Evolutionary conservation across 2,329 filamentous ascomycete genomes (phyloP).

Genomic region (Cladophialophora yegresii): DNA sequence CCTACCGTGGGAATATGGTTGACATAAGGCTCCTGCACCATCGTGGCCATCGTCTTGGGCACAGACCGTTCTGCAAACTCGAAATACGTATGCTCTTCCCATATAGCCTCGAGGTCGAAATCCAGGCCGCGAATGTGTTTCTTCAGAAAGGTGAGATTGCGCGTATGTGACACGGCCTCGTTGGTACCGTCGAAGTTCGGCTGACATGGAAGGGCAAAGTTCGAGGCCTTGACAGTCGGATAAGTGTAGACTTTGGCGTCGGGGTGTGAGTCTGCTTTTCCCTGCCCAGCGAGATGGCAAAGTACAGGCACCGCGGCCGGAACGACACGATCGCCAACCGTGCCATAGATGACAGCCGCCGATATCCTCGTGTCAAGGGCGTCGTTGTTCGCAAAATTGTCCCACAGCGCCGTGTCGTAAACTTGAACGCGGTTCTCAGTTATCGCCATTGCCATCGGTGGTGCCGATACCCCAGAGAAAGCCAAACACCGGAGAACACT

Average conservation of each 20-base stretch:
- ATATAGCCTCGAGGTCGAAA: slow-evolving; percentile 75
- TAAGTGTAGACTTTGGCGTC: slow-evolving; percentile 46
- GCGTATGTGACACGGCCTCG: slow-evolving; percentile 66
- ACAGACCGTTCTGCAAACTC: slow-evolving; percentile 71
- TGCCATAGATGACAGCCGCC: slow-evolving; percentile 42
- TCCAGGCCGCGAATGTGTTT: slow-evolving; percentile 62
- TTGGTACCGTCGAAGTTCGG: slow-evolving; percentile 55
- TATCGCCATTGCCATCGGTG: background rate
- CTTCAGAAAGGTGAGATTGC: slow-evolving; percentile 67
- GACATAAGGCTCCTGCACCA: slow-evolving; percentile 77
- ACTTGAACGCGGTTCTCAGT: slow-evolving; percentile 17
- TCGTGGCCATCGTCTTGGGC: slow-evolving; percentile 74
- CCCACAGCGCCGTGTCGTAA: slow-evolving; percentile 33
- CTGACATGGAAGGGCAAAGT: slow-evolving; percentile 56
- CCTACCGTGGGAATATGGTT: slow-evolving; percentile 70
- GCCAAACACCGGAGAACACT: slow-evolving; percentile 12
- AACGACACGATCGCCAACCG: slow-evolving; percentile 6
- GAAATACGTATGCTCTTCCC: slow-evolving; percentile 74
- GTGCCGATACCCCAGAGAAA: background rate
- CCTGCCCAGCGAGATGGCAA: slow-evolving; percentile 39
- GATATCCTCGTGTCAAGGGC: slow-evolving; percentile 37
- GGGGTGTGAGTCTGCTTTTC: slow-evolving; percentile 24
- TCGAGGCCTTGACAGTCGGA: slow-evolving; percentile 46
- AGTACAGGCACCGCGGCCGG: slow-evolving; percentile 35
- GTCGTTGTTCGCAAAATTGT: slow-evolving; percentile 26